These are phyloP conservation scores for Oryza australiensis DNA, from an alignment of 176 grass and related monocot species.

Conservation along the genomic window DNA sequence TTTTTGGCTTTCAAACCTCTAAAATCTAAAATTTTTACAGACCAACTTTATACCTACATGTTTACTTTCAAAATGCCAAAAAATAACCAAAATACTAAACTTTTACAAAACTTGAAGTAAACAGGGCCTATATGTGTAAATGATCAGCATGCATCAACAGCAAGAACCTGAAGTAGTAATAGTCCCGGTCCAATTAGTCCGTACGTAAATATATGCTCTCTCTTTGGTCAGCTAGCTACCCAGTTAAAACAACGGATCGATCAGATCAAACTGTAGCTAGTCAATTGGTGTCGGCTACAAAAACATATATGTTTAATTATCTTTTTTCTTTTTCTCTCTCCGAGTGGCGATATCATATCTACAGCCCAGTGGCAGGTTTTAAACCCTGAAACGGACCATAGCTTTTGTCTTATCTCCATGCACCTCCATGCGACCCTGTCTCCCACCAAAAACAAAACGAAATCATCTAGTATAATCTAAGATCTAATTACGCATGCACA, in stretches of 20 bases:
- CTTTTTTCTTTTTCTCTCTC: background rate
- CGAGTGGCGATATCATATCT: background rate
- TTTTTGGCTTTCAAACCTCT: no score
- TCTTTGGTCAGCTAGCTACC: slow-evolving; percentile 1
- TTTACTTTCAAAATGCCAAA: no score
- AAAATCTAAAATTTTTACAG: no score
- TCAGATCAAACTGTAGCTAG: slow-evolving; percentile 41
- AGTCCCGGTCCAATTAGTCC: slow-evolving; percentile 13
- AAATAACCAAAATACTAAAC: no score
- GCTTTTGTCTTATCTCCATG: slow-evolving; percentile 51
- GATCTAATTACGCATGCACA: background rate
- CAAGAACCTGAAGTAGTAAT: background rate
- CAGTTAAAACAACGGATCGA: slow-evolving; percentile 5
- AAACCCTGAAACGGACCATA: slow-evolving; percentile 1
- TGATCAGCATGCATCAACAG: background rate
- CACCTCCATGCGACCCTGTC: slow-evolving; percentile 36
- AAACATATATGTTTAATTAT: background rate
- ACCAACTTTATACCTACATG: no score
- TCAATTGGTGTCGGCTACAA: slow-evolving; percentile 41
- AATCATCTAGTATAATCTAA: background rate
- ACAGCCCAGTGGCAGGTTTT: background rate
- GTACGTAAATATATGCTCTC: slow-evolving; percentile 15
- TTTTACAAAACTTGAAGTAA: no score
- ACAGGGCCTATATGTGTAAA: no score
- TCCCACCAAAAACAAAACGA: background rate